A percentile compares a stretch with the other conserved stretches of the same genome.
Evolutionary conservation across 1,284 basidiomycete genomes (phyloP).

Genomic region (Cryptococcus jaspeensis): DNA sequence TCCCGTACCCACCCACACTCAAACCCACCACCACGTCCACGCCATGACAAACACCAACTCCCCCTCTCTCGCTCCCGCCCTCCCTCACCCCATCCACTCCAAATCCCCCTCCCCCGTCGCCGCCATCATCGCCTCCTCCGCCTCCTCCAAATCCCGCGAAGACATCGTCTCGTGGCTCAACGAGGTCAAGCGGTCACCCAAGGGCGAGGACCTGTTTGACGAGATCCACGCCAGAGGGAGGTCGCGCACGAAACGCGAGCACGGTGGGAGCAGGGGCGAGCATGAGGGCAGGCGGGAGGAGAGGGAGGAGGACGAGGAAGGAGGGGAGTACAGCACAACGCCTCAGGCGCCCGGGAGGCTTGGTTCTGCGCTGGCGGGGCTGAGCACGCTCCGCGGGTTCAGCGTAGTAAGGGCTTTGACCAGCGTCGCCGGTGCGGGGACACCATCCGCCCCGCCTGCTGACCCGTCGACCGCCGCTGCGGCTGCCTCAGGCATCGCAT

Average conservation of each 20-base stretch:
- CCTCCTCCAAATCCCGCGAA: conserved; percentile 44
- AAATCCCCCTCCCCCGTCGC: conserved; percentile 27
- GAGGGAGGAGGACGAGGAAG: conserved; percentile 12
- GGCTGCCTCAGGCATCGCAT: conserved; percentile 9
- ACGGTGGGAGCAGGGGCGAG: not conserved
- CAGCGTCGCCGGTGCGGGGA: conserved; percentile 18
- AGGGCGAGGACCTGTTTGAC: conserved; percentile 7
- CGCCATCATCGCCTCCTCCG: conserved; percentile 38
- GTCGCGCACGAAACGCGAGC: conserved; percentile 18
- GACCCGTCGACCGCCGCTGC: not conserved
- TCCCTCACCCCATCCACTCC: conserved; percentile 1
- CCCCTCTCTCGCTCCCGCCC: not conserved
- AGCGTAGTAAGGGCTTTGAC: conserved; percentile 38
- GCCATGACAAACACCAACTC: no score
- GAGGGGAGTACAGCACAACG: conserved; percentile 27
- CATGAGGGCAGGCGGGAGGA: not conserved
- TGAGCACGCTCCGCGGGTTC: conserved; percentile 23
- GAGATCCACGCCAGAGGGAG: conserved; percentile 11
- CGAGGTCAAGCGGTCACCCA: conserved; percentile 29
- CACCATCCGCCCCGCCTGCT: conserved; percentile 1
- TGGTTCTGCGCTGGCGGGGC: conserved; percentile 28
- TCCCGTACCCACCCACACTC: no score
- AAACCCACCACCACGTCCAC: no score
- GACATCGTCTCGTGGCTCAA: conserved; percentile 49
- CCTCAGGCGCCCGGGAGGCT: conserved; percentile 28